A percentile compares a stretch with the other conserved stretches of the same genome.
Conservation (phyloP, 257 asterid genomes). For the Henckelia pumila region DNA sequence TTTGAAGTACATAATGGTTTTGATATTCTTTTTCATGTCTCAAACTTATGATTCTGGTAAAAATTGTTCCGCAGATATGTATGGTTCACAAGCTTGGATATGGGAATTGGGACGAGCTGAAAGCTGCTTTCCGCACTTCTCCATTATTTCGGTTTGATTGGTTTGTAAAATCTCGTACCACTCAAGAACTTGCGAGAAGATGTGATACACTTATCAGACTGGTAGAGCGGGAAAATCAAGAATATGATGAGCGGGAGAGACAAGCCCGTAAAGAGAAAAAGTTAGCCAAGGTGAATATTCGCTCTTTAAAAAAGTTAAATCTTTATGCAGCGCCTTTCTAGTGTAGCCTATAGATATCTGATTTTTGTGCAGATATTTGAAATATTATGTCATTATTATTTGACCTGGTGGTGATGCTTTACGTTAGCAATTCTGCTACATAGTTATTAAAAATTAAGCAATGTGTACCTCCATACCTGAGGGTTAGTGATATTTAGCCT, state of each 20-base stretch:
- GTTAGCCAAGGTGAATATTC: constrained; percentile 75
- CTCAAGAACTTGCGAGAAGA: constrained; percentile 98
- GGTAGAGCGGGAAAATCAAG: constrained; percentile 96
- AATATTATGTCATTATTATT: too few relatives aligned
- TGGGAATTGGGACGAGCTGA: constrained; percentile 98
- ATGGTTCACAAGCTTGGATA: constrained; percentile 99
- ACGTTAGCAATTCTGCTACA: neutral
- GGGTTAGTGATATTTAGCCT: neutral
- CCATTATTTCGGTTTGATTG: constrained; percentile 97
- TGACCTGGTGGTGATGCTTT: neutral
- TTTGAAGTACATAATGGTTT: neutral
- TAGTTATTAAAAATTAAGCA: neutral
- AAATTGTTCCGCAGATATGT: constrained; percentile 56
- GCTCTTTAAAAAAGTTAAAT: neutral
- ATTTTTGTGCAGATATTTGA: neutral
- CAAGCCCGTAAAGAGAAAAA: constrained; percentile 99
- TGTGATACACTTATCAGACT: constrained; percentile 89
- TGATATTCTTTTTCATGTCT: neutral
- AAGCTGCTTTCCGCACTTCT: constrained; percentile 95
- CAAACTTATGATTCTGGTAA: constrained; percentile 1
- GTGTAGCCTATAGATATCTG: neutral
- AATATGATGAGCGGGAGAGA: constrained; percentile 93
- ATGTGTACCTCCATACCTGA: too few relatives aligned
- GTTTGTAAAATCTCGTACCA: constrained; percentile 97
- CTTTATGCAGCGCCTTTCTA: neutral